These are phyloP conservation scores for Cryptococcus hybrid DNA, from an alignment of 1,284 basidiomycete genomes.

Conservation along the genomic window DNA sequence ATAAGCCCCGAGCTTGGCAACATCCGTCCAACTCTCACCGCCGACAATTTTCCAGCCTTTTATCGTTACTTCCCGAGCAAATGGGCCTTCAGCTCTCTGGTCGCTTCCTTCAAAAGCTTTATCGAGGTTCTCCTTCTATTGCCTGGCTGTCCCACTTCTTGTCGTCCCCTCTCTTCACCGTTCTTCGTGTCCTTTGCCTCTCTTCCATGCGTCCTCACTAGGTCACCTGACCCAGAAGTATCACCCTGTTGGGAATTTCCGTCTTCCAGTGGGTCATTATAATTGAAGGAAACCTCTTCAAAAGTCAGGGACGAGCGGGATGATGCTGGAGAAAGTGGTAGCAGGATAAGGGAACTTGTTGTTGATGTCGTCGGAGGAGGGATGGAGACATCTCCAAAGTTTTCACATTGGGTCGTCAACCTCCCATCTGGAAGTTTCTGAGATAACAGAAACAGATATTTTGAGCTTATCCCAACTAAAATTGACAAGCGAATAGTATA, in stretches of 20 bases:
- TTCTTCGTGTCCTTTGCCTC: not conserved
- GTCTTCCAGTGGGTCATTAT: not conserved
- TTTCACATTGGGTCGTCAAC: not conserved
- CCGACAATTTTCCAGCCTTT: constrained; percentile 43
- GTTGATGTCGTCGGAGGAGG: not conserved
- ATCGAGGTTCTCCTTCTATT: not conserved
- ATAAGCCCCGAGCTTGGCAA: constrained; percentile 41
- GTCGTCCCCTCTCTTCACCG: too few relatives aligned
- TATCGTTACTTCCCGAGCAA: constrained; percentile 36
- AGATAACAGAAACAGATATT: not conserved
- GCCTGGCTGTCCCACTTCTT: not conserved
- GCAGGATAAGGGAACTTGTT: not conserved
- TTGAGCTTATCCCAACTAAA: not conserved
- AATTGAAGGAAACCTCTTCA: constrained; percentile 15
- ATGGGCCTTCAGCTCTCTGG: constrained; percentile 5
- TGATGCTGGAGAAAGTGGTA: not conserved
- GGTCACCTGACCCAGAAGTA: constrained; percentile 17
- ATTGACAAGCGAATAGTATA: not conserved
- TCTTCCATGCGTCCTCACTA: constrained; percentile 11
- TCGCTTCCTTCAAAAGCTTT: not conserved
- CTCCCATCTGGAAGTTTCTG: not conserved
- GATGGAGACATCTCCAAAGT: not conserved
- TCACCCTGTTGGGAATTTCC: not conserved
- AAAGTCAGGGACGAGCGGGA: constrained; percentile 13
- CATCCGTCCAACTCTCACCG: constrained; percentile 34